A percentile compares a stretch with the other conserved stretches of the same genome.
Evolutionary conservation across 129 eudicot genomes (phyloP).

Genomic region (Dittrichia graveolens): DNA sequence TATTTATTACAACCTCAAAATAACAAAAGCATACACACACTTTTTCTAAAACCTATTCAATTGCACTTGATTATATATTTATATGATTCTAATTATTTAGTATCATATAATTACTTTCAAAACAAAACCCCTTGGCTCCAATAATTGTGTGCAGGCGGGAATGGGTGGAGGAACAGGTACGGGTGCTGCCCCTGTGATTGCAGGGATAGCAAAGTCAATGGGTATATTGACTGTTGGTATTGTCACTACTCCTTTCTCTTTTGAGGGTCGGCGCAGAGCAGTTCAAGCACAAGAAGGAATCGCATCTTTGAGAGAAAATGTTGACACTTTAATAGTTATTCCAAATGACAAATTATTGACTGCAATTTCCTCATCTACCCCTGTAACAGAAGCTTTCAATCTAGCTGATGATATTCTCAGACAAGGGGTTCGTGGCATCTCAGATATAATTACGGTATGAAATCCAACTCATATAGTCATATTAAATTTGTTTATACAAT

Average conservation of each 20-base stretch:
- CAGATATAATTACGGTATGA: constrained; percentile 90
- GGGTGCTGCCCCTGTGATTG: constrained; percentile 90
- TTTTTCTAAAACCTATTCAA: background rate
- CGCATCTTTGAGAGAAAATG: constrained; percentile 89
- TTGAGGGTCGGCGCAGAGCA: constrained; percentile 83
- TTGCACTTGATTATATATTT: background rate
- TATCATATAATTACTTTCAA: background rate
- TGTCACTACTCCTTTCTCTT: constrained; percentile 85
- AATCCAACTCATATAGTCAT: background rate
- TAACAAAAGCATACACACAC: background rate
- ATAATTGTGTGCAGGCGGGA: constrained; percentile 65
- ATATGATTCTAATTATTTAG: background rate
- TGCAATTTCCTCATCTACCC: constrained; percentile 89
- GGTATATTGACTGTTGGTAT: constrained; percentile 95
- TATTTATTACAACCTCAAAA: constrained; percentile 4
- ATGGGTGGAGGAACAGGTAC: constrained; percentile 99
- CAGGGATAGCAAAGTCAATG: constrained; percentile 90
- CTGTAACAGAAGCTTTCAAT: constrained; percentile 92
- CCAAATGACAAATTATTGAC: constrained; percentile 94
- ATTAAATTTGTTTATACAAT: background rate
- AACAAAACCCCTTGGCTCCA: background rate
- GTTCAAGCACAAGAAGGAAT: constrained; percentile 99
- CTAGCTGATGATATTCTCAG: constrained; percentile 95
- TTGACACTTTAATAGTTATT: constrained; percentile 87
- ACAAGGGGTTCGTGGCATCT: constrained; percentile 96